Conservation (phyloP, 2,329 filamentous ascomycete genomes). For the Trichoderma afroharzianum region DNA sequence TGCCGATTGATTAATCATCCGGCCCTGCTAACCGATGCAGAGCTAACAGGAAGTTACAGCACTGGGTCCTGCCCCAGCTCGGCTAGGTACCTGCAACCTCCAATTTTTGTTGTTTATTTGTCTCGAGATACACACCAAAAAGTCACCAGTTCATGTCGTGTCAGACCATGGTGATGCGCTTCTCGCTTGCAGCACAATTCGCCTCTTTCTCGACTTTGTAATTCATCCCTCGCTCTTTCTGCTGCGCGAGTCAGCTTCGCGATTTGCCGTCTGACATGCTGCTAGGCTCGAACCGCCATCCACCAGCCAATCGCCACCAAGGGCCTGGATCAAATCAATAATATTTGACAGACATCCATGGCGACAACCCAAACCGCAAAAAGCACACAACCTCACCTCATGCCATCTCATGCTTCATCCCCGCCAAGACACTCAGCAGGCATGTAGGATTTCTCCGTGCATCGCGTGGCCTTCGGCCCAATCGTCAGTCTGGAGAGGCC, state of each 20-base stretch:
- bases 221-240: not conserved
- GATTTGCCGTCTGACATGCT: not conserved
- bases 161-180: not conserved
- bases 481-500: not conserved
- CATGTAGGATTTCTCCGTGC: conserved; percentile 13
- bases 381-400: not conserved
- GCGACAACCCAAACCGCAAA: not conserved
- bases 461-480: conserved; percentile 12
- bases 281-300: not conserved
- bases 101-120: not conserved
- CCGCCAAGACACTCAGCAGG: not conserved
- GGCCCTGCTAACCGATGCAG: not conserved
- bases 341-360: not conserved
- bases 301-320: not conserved
- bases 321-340: not conserved
- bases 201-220: not conserved
- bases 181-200: not conserved
- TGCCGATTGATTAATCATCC: not conserved
- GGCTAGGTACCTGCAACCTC: not conserved
- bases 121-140: not conserved
- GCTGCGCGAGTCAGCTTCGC: not conserved
- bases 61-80: not conserved
- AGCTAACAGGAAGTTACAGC: not conserved
- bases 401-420: not conserved
- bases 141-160: not conserved